Evolutionary conservation across 1,139 yeast genomes (phyloP).

Genomic region (Arxiozyma telluris): DNA sequence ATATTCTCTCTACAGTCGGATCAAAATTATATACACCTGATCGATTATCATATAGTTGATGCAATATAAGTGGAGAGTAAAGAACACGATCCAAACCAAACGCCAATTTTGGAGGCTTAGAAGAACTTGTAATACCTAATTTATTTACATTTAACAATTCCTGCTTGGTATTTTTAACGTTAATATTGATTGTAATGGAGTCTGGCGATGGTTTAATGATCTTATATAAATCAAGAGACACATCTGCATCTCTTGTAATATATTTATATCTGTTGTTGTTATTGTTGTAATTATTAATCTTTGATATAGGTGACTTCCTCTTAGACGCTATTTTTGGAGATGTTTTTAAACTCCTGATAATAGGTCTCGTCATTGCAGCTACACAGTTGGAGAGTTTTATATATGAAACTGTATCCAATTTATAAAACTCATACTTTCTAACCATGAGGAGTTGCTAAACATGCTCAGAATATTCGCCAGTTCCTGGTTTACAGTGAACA

Average conservation of each 20-base stretch:
- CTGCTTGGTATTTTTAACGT: conserved; percentile 7
- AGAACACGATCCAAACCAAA: conserved; percentile 62
- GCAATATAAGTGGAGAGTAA: conserved; percentile 71
- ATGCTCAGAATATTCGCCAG: not conserved
- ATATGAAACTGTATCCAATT: not conserved
- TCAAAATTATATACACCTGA: conserved; percentile 65
- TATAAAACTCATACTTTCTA: not conserved
- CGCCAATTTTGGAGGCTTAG: conserved; percentile 40
- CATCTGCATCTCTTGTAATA: not conserved
- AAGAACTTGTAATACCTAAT: not conserved
- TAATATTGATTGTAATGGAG: conserved; percentile 3
- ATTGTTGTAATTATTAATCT: not conserved
- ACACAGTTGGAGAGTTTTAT: not conserved
- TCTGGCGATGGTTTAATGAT: not conserved
- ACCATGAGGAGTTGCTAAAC: not conserved
- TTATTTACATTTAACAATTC: conserved; percentile 5
- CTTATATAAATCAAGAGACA: not conserved
- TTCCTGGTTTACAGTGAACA: no score
- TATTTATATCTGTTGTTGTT: not conserved
- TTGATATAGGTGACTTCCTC: not conserved
- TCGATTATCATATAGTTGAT: conserved; percentile 68
- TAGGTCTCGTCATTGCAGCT: not conserved
- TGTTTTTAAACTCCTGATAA: not conserved
- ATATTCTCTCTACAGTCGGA: conserved; percentile 50
- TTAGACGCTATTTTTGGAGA: not conserved